Percentiles rank a stretch among this genome's conserved stretches.
These are phyloP conservation scores for Oryza australiensis DNA, from an alignment of 176 grass and related monocot genomes.

Conservation along the genomic window DNA sequence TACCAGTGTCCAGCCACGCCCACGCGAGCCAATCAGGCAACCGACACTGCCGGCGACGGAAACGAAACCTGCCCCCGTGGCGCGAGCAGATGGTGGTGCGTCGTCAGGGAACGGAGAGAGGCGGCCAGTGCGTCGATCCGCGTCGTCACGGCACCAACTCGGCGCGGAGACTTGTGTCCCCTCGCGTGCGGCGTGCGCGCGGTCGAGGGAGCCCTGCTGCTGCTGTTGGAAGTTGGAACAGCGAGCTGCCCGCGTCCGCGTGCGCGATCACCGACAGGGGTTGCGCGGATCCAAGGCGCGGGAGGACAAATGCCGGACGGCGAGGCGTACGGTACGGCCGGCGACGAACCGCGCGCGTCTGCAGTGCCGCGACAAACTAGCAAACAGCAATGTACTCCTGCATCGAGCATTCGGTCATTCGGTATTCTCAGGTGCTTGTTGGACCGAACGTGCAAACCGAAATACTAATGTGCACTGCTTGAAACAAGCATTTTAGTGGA, in stretches of 20 bases:
- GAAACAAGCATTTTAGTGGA: neutral
- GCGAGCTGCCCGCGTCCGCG: neutral
- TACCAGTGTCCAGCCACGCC: neutral
- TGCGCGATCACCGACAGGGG: slow-evolving; percentile 1
- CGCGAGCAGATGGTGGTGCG: neutral
- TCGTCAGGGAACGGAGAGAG: no score
- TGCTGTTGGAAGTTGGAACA: neutral
- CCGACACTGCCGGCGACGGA: neutral
- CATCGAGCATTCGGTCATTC: no score
- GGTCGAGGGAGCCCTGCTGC: neutral
- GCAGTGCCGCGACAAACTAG: no score
- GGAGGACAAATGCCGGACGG: neutral
- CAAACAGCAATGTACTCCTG: no score
- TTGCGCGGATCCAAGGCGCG: neutral
- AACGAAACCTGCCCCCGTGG: neutral
- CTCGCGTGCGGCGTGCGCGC: neutral
- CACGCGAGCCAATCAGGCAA: neutral
- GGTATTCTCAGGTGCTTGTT: neutral
- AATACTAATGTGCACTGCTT: neutral
- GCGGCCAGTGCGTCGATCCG: neutral
- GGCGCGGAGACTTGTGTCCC: neutral
- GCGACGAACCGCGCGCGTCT: neutral
- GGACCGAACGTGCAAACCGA: neutral
- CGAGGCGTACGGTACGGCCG: neutral
- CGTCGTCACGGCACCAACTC: neutral